Percentiles rank a stretch among this genome's conserved stretches.
phyloP scores from a whole-genome alignment of 345 rosid genomes.

The Salix purpurea region DNA sequence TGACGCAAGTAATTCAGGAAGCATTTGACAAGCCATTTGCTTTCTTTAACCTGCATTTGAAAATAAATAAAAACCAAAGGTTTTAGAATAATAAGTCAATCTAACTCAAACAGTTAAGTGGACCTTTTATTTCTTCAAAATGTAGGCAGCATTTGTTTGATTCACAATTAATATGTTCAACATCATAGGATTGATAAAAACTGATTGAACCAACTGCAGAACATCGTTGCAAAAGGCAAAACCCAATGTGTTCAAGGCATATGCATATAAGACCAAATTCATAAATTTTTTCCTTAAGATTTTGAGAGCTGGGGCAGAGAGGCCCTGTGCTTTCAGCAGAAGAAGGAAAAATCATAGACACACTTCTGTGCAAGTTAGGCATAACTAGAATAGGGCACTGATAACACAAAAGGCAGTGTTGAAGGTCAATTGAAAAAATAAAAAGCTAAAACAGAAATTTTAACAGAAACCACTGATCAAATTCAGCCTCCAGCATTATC shows the following conservation, averaged over 20 bases:
- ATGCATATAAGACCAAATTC: not conserved
- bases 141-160: not conserved
- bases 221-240: not conserved
- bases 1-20: slow-evolving; percentile 79
- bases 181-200: not conserved
- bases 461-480: not conserved
- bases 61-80: slow-evolving; percentile 4
- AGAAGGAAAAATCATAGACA: not conserved
- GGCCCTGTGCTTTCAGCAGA: not conserved
- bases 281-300: not conserved
- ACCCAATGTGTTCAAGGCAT: not conserved
- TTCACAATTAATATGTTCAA: not conserved
- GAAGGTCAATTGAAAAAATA: not conserved
- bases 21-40: slow-evolving; percentile 99
- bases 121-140: not conserved
- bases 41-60: slow-evolving; percentile 81
- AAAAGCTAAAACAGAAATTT: not conserved
- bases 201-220: not conserved
- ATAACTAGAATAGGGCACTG: not conserved
- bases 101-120: not conserved
- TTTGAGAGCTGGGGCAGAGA: not conserved
- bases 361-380: not conserved
- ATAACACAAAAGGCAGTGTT: not conserved
- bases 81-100: not conserved
- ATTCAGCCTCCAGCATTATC: not conserved